Evolutionary conservation across 352 stramenopile species (phyloP).

Genomic region (Globisporangium megalacanthum): DNA sequence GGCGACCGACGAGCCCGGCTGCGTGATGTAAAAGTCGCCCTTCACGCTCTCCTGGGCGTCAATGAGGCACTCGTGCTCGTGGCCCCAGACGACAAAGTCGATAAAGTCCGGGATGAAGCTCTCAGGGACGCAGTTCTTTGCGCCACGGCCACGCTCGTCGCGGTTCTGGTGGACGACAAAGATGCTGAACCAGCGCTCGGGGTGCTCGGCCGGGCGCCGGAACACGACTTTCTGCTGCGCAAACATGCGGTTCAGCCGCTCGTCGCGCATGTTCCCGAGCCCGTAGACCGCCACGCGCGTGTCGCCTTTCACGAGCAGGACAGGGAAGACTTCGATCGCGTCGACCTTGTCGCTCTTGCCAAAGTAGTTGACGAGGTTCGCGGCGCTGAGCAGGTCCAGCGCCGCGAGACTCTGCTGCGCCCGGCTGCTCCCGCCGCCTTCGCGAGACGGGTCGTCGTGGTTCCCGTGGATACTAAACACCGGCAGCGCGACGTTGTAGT

Average conservation of each 20-base stretch:
- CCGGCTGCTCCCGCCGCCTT: constrained; percentile 52
- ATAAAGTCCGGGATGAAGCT: constrained; percentile 99
- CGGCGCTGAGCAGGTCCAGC: constrained; percentile 92
- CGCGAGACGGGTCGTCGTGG: constrained; percentile 97
- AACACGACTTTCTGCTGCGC: constrained; percentile 95
- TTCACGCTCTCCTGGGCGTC: constrained; percentile 92
- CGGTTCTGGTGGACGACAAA: constrained; percentile 99
- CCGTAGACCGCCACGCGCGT: constrained; percentile 97
- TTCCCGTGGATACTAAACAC: constrained; percentile 99
- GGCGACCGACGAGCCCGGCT: constrained; percentile 95
- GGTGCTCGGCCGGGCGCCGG: constrained; percentile 70
- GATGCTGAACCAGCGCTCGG: constrained; percentile 95
- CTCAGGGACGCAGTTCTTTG: constrained; percentile 97
- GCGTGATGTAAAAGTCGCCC: constrained; percentile 95
- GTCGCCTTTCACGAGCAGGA: constrained; percentile 94
- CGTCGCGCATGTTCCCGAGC: constrained; percentile 97
- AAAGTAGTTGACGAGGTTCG: constrained; percentile 99
- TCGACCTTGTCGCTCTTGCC: constrained; percentile 92
- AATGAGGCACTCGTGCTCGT: constrained; percentile 98
- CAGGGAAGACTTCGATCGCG: constrained; percentile 92
- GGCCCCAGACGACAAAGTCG: constrained; percentile 95
- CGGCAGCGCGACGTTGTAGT: constrained; percentile 92
- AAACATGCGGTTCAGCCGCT: constrained; percentile 98
- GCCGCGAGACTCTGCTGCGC: constrained; percentile 86
- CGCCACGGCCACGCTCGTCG: constrained; percentile 86